Base-by-base conservation (phyloP, 1,139 yeast genomes). In the Suhomyces bokatorum region DNA sequence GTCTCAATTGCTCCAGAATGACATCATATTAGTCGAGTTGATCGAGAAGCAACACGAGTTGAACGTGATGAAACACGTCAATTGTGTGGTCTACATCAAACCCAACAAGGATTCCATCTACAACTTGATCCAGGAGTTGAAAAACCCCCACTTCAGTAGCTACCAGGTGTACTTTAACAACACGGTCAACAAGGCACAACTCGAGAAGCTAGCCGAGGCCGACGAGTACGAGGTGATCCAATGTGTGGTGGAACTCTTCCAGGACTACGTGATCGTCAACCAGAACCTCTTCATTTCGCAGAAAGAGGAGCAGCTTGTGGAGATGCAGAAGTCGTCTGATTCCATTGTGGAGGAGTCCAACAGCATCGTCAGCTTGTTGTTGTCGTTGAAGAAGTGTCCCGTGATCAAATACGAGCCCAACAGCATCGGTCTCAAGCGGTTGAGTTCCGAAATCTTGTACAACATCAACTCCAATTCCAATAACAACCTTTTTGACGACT, bases 191-290 rank as follows among this genome's bases (percentile, higher is more conserved):
- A 91, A 91, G 64, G 73, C 82, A 30, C 87, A 87, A 51, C 65
- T 93, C 53, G 99, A 95, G 61, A 75, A 86, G 44, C 62, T 93
- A 33, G 99, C 99, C 0, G 96, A 89, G 62, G 80, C 88, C 2
- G 99, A 93, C 63, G 95, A 88, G 59, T 75, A 82, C 56, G 99
- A 91, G 59, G 81, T 82, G 6, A 87, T 95, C 8, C 69, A 77
- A 5, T 80, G 78, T 50, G 90, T 93, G 2, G 80, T 85, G 31
- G 99, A 93, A 60, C 62, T 90, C 39, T 93, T 89, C 59, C 88
- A 85, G 52, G 98, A 93, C 62, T 91, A 85, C 61, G 73, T 80
- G 50, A 83, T 87, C 6, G 69, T 90, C 43, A 89, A 89, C 62
- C 73, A 73, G 47, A 86, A 87, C 56, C 66, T 93, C 37, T 91